Percentiles rank a stretch among this genome's conserved stretches.
phyloP scores from a whole-genome alignment of 768 basidiomycete species.

The Lyophyllum decastes region DNA sequence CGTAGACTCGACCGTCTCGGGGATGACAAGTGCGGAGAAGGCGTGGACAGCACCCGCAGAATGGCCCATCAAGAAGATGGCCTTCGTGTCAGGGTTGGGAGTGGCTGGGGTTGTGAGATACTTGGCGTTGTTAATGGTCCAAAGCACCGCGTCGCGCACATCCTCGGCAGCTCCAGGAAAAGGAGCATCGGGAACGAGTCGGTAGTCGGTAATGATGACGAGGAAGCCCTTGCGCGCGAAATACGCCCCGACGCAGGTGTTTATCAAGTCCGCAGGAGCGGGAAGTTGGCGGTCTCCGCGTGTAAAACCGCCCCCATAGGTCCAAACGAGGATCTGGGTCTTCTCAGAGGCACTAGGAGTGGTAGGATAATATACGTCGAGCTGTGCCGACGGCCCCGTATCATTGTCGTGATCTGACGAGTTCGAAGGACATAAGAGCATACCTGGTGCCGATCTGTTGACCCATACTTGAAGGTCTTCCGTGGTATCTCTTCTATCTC shows the following conservation, averaged over 20 bases:
- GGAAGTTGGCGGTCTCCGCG: constrained; percentile 48
- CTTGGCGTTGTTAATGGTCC: constrained; percentile 43
- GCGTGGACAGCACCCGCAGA: constrained; percentile 61
- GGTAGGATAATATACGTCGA: constrained; percentile 67
- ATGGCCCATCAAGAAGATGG: constrained; percentile 56
- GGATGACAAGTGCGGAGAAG: constrained; percentile 43
- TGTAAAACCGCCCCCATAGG: constrained; percentile 69
- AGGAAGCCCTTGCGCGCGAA: constrained; percentile 61
- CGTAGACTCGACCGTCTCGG: constrained; percentile 28
- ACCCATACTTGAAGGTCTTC: constrained; percentile 60
- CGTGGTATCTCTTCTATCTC: constrained; percentile 49
- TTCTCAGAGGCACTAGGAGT: constrained; percentile 24
- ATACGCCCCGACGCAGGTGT: constrained; percentile 60
- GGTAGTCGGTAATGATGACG: constrained; percentile 70
- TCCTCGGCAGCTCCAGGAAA: constrained; percentile 60
- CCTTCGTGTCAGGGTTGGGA: constrained; percentile 39
- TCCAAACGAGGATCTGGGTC: constrained; percentile 58
- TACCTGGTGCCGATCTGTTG: constrained; percentile 52
- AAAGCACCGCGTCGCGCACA: constrained; percentile 58
- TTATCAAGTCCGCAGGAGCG: constrained; percentile 49
- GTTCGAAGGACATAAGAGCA: constrained; percentile 2
- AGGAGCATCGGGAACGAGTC: constrained; percentile 54
- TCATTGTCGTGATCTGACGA: too few species aligned
- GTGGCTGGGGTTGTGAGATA: constrained; percentile 27
- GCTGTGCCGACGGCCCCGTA: too few species aligned